phyloP scores from a whole-genome alignment of 1,284 basidiomycete species.

The Phlebopus sp. region DNA sequence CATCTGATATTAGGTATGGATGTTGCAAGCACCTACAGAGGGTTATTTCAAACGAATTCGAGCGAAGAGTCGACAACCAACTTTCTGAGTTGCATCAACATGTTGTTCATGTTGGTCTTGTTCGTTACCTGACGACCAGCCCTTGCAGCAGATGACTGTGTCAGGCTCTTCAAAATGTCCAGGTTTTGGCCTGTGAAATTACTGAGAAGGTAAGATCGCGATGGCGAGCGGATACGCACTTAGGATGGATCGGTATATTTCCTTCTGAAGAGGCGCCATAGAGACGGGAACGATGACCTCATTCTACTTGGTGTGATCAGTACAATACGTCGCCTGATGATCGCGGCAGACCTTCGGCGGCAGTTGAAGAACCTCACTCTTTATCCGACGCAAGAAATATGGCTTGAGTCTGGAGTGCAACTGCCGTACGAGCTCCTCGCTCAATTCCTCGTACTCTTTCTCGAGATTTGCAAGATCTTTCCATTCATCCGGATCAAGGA shows the following conservation, averaged over 20 bases:
- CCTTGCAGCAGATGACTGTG: conserved; percentile 38
- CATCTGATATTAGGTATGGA: conserved; percentile 82
- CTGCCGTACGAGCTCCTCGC: conserved; percentile 74
- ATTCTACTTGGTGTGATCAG: conserved; percentile 47
- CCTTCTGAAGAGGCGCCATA: conserved; percentile 85
- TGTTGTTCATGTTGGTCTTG: conserved; percentile 66
- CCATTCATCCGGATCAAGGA: conserved; percentile 80
- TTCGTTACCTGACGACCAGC: conserved; percentile 33
- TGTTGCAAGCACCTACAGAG: conserved; percentile 74
- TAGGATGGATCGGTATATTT: conserved; percentile 83
- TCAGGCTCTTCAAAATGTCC: conserved; percentile 59
- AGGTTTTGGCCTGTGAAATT: conserved; percentile 62
- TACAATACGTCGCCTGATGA: conserved; percentile 3
- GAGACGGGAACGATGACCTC: conserved; percentile 92
- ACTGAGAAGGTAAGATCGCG: conserved; percentile 6
- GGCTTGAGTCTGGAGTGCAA: conserved; percentile 80
- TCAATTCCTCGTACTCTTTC: conserved; percentile 70
- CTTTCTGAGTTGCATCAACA: conserved; percentile 87
- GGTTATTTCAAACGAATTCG: conserved; percentile 5
- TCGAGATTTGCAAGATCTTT: conserved; percentile 69
- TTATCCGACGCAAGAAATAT: conserved; percentile 91
- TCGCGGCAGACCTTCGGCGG: conserved; percentile 74
- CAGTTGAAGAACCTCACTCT: conserved; percentile 88
- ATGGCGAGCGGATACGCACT: conserved; percentile 38
- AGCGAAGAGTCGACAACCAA: conserved; percentile 33